phyloP scores from a whole-genome alignment of 2,329 filamentous ascomycete species.

The Septoria linicola region DNA sequence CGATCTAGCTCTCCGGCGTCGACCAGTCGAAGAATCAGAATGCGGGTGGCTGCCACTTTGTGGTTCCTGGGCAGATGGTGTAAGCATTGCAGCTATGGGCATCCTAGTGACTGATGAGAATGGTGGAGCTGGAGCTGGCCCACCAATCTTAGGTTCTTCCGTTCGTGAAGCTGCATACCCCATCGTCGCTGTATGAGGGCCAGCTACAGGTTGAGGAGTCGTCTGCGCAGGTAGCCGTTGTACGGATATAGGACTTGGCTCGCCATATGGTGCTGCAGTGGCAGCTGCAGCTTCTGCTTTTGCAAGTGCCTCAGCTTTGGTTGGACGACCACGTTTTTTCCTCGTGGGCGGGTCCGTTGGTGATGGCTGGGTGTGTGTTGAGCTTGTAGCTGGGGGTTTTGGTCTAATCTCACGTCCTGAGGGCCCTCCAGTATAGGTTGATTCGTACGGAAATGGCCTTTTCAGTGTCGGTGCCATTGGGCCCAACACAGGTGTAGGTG shows the following conservation, averaged over 20 bases:
- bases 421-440: constrained; percentile 28
- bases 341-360: constrained; percentile 38
- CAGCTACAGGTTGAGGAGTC: constrained; percentile 13
- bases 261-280: constrained; percentile 35
- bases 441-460: constrained; percentile 34
- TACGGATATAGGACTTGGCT: constrained; percentile 41
- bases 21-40: constrained; percentile 36
- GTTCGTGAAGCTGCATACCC: constrained; percentile 3
- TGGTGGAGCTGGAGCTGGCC: not conserved
- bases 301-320: constrained; percentile 48
- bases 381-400: constrained; percentile 38
- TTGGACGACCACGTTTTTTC: constrained; percentile 50
- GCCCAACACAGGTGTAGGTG: constrained; percentile 32
- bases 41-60: constrained; percentile 32
- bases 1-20: constrained; percentile 33
- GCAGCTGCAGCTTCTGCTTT: constrained; percentile 41
- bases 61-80: constrained; percentile 30
- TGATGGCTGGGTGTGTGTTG: constrained; percentile 24
- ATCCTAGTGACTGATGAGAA: constrained; percentile 33
- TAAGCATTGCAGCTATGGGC: constrained; percentile 38
- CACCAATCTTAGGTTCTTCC: constrained; percentile 24
- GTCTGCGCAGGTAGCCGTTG: constrained; percentile 17
- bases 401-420: constrained; percentile 46
- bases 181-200: constrained; percentile 3
- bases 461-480: constrained; percentile 30